A percentile compares a stretch with the other conserved stretches of the same genome.
These are phyloP conservation scores for Glycine tomentella DNA, from an alignment of 306 rosid genomes.

Conservation along the genomic window DNA sequence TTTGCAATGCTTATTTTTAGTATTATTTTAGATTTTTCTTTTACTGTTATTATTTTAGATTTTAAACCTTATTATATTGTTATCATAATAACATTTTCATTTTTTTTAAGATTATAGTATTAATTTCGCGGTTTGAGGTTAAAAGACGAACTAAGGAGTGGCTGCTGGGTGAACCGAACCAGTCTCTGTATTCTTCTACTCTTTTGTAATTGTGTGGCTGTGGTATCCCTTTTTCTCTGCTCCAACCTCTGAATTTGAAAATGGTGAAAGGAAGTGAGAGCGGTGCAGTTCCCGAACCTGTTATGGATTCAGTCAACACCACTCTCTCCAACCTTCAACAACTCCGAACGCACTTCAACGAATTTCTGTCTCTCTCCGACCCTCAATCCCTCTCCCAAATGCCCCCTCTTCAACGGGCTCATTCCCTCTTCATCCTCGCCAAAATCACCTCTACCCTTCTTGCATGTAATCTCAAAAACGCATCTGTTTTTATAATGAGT, in stretches of 20 bases:
- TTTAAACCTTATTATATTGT: too few species aligned
- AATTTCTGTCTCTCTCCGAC: constrained; percentile 67
- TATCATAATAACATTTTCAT: too few species aligned
- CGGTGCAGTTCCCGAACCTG: constrained; percentile 69
- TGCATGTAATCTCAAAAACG: constrained; percentile 52
- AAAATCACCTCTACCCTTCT: constrained; percentile 73
- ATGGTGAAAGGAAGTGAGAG: constrained; percentile 63
- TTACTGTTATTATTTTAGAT: too few species aligned
- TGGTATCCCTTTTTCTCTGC: neutral
- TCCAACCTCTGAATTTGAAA: neutral
- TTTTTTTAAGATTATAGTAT: too few species aligned
- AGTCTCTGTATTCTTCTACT: too few species aligned
- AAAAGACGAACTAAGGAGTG: too few species aligned
- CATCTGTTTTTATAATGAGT: neutral
- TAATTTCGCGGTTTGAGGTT: too few species aligned
- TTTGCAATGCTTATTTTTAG: too few species aligned
- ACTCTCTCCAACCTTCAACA: constrained; percentile 63
- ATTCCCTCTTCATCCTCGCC: constrained; percentile 69
- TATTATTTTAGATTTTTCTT: too few species aligned
- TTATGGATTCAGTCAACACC: constrained; percentile 62
- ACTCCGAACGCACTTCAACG: constrained; percentile 55
- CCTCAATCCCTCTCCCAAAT: constrained; percentile 68
- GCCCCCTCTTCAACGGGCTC: constrained; percentile 90
- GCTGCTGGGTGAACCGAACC: too few species aligned
- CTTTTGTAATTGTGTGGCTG: too few species aligned